phyloP scores from a whole-genome alignment of 306 rosid genomes.

The Pyrus bretschneideri region DNA sequence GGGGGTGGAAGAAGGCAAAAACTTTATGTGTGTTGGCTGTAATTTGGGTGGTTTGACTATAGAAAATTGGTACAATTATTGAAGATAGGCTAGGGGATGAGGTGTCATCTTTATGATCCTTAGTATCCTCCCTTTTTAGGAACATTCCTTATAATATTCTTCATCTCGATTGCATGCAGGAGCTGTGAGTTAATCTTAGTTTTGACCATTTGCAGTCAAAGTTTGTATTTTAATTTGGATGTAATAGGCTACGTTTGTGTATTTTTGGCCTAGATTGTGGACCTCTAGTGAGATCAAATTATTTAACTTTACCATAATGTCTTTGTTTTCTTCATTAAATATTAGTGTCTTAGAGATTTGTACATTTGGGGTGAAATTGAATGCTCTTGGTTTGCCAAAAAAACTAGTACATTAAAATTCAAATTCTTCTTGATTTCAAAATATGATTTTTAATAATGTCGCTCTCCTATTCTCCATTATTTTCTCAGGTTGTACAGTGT shows the following conservation, averaged over 20 bases:
- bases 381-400: neutral
- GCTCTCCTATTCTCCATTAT: neutral
- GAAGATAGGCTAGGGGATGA: neutral
- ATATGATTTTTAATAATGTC: neutral
- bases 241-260: neutral
- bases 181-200: neutral
- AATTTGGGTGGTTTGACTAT: neutral
- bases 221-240: neutral
- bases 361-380: neutral
- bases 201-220: neutral
- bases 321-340: neutral
- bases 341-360: neutral
- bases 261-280: neutral
- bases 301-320: neutral
- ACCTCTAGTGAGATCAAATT: neutral
- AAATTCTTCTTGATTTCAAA: neutral
- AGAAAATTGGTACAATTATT: neutral
- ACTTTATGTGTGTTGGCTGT: neutral
- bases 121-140: neutral
- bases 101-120: neutral
- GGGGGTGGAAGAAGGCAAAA: neutral
- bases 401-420: neutral
- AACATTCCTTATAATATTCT: neutral
- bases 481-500: slow-evolving; percentile 60
- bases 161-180: neutral